These are phyloP conservation scores for Yueomyces sinensis DNA, from an alignment of 805 yeast species.

Conservation along the genomic window DNA sequence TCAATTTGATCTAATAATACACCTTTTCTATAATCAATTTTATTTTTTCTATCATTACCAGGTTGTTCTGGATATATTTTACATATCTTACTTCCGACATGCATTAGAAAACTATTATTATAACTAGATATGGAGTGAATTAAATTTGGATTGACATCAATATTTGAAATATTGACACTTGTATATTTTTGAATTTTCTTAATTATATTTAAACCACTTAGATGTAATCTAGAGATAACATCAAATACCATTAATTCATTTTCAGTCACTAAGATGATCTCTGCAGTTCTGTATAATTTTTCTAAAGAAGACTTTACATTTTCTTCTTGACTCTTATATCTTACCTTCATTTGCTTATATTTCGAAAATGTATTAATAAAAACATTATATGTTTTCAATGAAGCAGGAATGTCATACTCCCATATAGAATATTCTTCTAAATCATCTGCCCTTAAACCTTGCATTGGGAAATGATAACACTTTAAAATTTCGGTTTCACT, in stretches of 20 bases:
- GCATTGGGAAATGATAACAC: slow-evolving; percentile 17
- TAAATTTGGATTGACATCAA: background rate
- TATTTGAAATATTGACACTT: slow-evolving; percentile 6
- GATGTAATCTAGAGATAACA: slow-evolving; percentile 13
- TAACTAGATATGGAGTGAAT: slow-evolving; percentile 17
- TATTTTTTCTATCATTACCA: background rate
- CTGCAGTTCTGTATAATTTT: slow-evolving; percentile 17
- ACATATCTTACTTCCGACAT: slow-evolving; percentile 8
- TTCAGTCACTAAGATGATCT: slow-evolving; percentile 13
- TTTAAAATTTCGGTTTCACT: slow-evolving; percentile 9
- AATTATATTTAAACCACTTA: slow-evolving; percentile 13
- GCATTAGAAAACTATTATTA: slow-evolving; percentile 16
- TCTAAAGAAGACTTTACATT: slow-evolving; percentile 2
- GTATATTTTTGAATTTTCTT: slow-evolving; percentile 13
- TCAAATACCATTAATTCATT: slow-evolving; percentile 14
- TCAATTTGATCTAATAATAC: slow-evolving; percentile 14
- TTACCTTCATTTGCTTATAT: slow-evolving; percentile 6
- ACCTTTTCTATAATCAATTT: slow-evolving; percentile 7
- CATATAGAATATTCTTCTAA: slow-evolving; percentile 13
- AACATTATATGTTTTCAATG: slow-evolving; percentile 4
- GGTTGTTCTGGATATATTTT: slow-evolving; percentile 3
- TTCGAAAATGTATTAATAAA: slow-evolving; percentile 15
- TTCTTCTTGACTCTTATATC: slow-evolving; percentile 10
- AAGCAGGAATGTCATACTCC: slow-evolving; percentile 15
- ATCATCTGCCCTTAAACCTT: slow-evolving; percentile 4